These are phyloP conservation scores for Phytophthora capsici DNA, from an alignment of 352 stramenopile species.

Conservation along the genomic window DNA sequence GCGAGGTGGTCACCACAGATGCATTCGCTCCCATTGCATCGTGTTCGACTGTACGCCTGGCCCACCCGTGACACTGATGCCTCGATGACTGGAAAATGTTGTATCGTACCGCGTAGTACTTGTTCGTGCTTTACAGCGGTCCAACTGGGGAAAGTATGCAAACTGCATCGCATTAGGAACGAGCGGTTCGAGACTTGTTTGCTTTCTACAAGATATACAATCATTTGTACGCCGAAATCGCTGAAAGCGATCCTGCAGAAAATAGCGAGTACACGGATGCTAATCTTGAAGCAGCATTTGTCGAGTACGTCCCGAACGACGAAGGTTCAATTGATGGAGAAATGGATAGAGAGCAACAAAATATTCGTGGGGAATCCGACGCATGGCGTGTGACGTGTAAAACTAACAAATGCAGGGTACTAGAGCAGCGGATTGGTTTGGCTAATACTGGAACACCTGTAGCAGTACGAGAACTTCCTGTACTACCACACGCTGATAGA, in stretches of 20 bases:
- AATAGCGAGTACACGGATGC: conserved; percentile 6
- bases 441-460: conserved; percentile 2
- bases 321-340: background rate
- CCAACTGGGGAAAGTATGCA: conserved; percentile 1
- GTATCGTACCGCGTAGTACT: conserved; percentile 4
- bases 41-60: conserved; percentile 6
- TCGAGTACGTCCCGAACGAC: background rate
- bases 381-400: background rate
- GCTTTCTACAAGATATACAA: conserved; percentile 13
- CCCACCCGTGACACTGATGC: background rate
- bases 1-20: conserved; percentile 5
- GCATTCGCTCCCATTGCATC: conserved; percentile 15
- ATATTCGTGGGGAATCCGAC: background rate
- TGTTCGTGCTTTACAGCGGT: conserved; percentile 6
- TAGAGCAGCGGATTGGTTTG: background rate
- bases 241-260: background rate
- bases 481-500: background rate
- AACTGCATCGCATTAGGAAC: conserved; percentile 9
- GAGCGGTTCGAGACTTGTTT: background rate
- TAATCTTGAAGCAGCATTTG: background rate
- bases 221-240: background rate
- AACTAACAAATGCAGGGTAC: background rate
- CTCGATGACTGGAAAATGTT: background rate
- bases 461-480: background rate
- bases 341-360: background rate